Base-by-base conservation (phyloP, 169 alveolate genomes). In the Plasmodium coatneyi region DNA sequence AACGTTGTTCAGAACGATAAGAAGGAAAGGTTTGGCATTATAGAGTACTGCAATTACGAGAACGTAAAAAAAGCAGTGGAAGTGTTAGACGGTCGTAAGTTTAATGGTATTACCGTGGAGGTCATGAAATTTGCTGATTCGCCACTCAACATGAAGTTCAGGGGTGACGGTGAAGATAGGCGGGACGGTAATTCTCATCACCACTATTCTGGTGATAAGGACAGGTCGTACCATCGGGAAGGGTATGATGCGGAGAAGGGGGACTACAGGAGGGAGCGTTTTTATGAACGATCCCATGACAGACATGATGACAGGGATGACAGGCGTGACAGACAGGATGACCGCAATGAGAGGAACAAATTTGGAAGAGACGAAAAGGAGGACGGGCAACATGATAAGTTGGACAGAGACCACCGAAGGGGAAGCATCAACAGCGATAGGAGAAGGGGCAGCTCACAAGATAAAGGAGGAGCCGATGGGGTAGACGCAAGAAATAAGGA, bases 41-140 rank as follows among this genome's bases (percentile, higher is more conserved):
- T 97, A 32, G 98, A 97, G 80, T 97, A 92, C 92, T 78, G 96
- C 25, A 95, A 95, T 71, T 95, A 95, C 12, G 95, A 95, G 43
- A 94, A 95, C 7, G 95, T 96, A 91, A 95, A 93, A 71, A 93
- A 92, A 19, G 98, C 98, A 5, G 82, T 95, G 71, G 97, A 96
- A 7, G 97, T 91, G 1, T 93, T 96, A 70, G 79, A 93, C 81
- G 97, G 97, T 28, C 92, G 95, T 86, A 95, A 92, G 46, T 93
- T 96, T 16, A 95, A 93, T 12, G 92, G 92, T 2, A 92, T 83
- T 56, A 25, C 70, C n/a, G 89, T 96, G 5, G 96, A 93, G 70
- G 95, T 96, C 12, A 71, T 95, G 34, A 84, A 54, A 84, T 84
- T 74, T 76, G 36, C 12, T 12, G 93, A 84, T 36, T 84, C 93